Percentiles rank a stretch among this genome's conserved stretches.
Evolutionary conservation across 1,284 basidiomycete species (phyloP).

Genomic region (Cutaneotrichosporon curvatum): DNA sequence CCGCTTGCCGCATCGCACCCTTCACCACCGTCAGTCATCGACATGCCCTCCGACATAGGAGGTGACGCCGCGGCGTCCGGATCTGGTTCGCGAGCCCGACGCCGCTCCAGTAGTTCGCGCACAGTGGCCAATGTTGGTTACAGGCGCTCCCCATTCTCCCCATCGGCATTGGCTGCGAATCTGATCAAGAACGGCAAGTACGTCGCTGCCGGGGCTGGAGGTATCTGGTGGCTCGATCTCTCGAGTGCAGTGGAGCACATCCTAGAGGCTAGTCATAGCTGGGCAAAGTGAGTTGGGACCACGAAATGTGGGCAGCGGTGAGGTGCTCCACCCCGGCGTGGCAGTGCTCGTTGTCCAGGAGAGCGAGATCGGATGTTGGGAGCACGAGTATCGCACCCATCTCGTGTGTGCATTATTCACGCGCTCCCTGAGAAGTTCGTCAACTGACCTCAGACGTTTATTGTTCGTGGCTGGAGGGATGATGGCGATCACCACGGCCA

Average conservation of each 20-base stretch:
- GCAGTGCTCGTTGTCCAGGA: too few species aligned
- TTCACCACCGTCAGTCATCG: background rate
- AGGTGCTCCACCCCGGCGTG: too few species aligned
- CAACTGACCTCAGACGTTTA: conserved; percentile 11
- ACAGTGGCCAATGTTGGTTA: conserved; percentile 2
- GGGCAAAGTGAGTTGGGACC: conserved; percentile 18
- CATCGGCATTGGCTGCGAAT: conserved; percentile 1
- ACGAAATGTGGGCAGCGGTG: too few species aligned
- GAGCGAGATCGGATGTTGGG: too few species aligned
- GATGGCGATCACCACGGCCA: conserved; percentile 34
- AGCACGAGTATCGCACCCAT: too few species aligned
- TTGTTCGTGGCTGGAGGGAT: conserved; percentile 11
- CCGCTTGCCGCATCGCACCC: too few species aligned
- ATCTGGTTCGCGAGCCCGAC: conserved; percentile 1
- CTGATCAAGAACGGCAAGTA: conserved; percentile 44
- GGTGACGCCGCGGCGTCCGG: background rate
- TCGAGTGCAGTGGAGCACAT: conserved; percentile 16
- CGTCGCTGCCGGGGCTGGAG: conserved; percentile 29
- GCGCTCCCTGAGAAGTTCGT: background rate
- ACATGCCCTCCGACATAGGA: background rate
- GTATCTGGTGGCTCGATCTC: conserved; percentile 39
- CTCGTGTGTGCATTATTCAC: too few species aligned
- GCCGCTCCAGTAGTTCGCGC: conserved; percentile 4
- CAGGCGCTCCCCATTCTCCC: conserved; percentile 1
- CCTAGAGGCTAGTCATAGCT: conserved; percentile 16